Base-by-base conservation (phyloP, 2,329 filamentous ascomycete genomes). In the Arthrobotrys conoides region DNA sequence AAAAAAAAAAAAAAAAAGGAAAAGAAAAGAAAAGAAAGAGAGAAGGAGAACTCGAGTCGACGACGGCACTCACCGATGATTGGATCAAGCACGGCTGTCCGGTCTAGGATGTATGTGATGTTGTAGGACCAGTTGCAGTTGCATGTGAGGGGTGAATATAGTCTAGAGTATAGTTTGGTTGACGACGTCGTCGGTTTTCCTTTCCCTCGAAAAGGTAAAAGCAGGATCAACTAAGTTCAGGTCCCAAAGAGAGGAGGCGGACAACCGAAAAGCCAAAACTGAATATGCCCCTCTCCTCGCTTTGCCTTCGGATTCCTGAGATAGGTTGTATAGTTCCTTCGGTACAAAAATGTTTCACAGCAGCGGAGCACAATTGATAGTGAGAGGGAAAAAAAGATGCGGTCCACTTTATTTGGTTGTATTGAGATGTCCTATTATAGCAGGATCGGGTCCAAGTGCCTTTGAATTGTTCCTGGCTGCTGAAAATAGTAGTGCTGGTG, bases 361-460 rank as follows among this genome's bases (percentile, higher is more conserved):
- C 68, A 69, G 68, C 63, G 68, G 51, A 59, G 44, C 53, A 68
- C 75, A 64, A 72, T 71, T 72, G 68, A 48, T 77, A 64, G 44
- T 64, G 16, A 46, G 51, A 64, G 51, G 51, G 33, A 22, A 55
- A 44, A 49, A 71, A 71, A 51, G 49, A 48, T 55, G 66, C 44
- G 64, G 55, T 49, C 46, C 51, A 66, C 75, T 36, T 68, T 51
- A 69, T 51, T 70, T 48, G 48, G 66, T 71, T 72, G 61, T 68
- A 67, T 72, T 68, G 75, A 78, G 75, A 78, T 77, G 73, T 72
- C 68, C 75, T 78, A 72, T 72, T 78, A 51, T 78, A 78, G 75
- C 49, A 68, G 75, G 66, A 72, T 78, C 75, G 75, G 75, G 71
- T 72, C 75, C 75, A 69, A 71, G 67, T 77, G 53, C 75, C 68